Conservation (phyloP, 2,329 filamentous ascomycete genomes). For the Metarhizium guizhouense region DNA sequence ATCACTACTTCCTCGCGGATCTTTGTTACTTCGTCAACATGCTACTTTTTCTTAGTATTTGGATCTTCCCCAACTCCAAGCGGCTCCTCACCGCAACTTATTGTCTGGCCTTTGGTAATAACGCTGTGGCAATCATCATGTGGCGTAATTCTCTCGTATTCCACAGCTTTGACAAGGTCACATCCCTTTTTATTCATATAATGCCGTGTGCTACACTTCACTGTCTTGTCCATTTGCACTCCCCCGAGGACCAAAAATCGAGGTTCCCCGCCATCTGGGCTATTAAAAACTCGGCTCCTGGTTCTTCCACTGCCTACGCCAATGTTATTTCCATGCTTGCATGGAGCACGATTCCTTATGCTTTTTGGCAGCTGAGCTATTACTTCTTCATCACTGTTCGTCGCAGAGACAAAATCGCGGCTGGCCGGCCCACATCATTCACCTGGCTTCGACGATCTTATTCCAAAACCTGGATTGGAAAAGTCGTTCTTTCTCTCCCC, state of each 20-base stretch:
- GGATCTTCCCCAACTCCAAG: slow-evolving; percentile 85
- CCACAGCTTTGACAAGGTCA: slow-evolving; percentile 96
- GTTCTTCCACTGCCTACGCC: slow-evolving; percentile 71
- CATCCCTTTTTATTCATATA: slow-evolving; percentile 97
- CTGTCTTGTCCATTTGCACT: slow-evolving; percentile 77
- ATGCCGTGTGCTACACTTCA: slow-evolving; percentile 96
- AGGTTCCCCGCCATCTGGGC: slow-evolving; percentile 80
- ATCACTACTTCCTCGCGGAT: slow-evolving; percentile 95
- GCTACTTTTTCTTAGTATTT: slow-evolving; percentile 71
- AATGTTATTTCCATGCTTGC: slow-evolving; percentile 75
- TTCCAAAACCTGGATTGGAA: slow-evolving; percentile 80
- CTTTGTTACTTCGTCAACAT: slow-evolving; percentile 98
- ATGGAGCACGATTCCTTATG: slow-evolving; percentile 91
- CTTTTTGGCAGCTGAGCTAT: slow-evolving; percentile 85
- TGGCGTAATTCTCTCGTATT: slow-evolving; percentile 98
- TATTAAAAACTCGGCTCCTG: slow-evolving; percentile 60
- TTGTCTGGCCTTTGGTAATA: slow-evolving; percentile 91
- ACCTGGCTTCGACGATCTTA: slow-evolving; percentile 95
- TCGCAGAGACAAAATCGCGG: slow-evolving; percentile 90
- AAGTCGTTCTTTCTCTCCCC: slow-evolving; percentile 72
- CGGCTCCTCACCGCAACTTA: slow-evolving; percentile 86
- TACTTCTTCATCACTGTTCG: slow-evolving; percentile 94
- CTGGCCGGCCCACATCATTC: slow-evolving; percentile 90
- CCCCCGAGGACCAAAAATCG: slow-evolving; percentile 52
- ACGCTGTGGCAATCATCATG: slow-evolving; percentile 96